A percentile compares a stretch with the other conserved stretches of the same genome.
Evolutionary conservation across 148 eudicot species (phyloP).

Genomic region (Beta vulgaris): DNA sequence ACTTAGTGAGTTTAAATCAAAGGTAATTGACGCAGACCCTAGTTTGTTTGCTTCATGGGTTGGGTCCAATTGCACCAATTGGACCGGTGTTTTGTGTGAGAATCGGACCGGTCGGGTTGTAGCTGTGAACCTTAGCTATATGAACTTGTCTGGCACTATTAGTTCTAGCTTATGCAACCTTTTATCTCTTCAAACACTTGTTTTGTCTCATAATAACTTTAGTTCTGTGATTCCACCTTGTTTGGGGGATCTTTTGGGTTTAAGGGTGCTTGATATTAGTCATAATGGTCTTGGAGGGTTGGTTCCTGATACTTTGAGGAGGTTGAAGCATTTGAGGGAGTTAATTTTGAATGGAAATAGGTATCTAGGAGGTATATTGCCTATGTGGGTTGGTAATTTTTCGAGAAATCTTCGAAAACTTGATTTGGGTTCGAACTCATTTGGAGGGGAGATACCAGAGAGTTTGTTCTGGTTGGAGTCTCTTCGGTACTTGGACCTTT

Average conservation of each 20-base stretch:
- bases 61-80: constrained; percentile 49
- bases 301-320: constrained; percentile 43
- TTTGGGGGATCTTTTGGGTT: constrained; percentile 45
- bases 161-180: constrained; percentile 63
- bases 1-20: constrained; percentile 57
- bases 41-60: constrained; percentile 59
- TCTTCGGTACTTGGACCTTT: constrained; percentile 66
- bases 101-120: constrained; percentile 55
- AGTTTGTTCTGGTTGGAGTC: constrained; percentile 56
- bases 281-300: constrained; percentile 53
- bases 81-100: constrained; percentile 51
- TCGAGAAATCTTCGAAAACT: constrained; percentile 47
- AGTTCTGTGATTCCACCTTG: constrained; percentile 51
- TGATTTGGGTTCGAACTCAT: constrained; percentile 57
- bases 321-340: constrained; percentile 41
- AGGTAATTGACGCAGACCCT: constrained; percentile 47
- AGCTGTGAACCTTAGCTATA: constrained; percentile 50
- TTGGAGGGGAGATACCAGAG: constrained; percentile 63
- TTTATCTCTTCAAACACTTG: constrained; percentile 52
- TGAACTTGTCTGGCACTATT: constrained; percentile 62
- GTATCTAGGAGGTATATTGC: constrained; percentile 50
- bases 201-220: constrained; percentile 60
- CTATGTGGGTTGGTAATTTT: constrained; percentile 67
- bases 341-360: constrained; percentile 46
- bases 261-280: constrained; percentile 54